phyloP scores from a whole-genome alignment of 768 basidiomycete species.

The Strobilomyces dryophilus region DNA sequence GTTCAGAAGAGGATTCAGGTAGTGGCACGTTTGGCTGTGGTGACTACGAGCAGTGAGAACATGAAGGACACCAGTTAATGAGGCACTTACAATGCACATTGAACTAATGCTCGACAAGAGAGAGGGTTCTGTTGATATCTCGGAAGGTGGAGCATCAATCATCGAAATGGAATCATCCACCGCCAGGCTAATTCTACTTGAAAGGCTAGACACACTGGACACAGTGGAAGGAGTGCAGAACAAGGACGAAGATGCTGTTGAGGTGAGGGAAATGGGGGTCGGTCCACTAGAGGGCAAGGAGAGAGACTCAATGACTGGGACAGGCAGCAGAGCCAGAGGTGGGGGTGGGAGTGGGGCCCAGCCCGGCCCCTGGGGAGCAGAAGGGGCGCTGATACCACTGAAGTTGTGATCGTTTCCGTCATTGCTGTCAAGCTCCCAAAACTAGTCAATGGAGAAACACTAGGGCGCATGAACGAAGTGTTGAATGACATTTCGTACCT shows the following conservation, averaged over 20 bases:
- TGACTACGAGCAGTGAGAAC: constrained; percentile 19
- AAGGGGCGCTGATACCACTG: constrained; percentile 10
- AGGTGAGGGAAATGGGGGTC: constrained; percentile 29
- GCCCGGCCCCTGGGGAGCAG: background rate
- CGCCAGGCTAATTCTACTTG: constrained; percentile 33
- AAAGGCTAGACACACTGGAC: constrained; percentile 42
- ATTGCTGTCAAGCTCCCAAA: constrained; percentile 32
- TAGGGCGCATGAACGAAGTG: constrained; percentile 69
- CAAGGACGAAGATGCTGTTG: constrained; percentile 27
- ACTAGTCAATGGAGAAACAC: constrained; percentile 36
- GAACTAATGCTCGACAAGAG: constrained; percentile 45
- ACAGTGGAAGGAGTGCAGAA: constrained; percentile 37
- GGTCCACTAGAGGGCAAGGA: constrained; percentile 34
- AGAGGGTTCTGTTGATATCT: constrained; percentile 54
- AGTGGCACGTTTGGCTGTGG: constrained; percentile 32
- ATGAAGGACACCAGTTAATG: background rate
- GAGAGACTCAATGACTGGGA: constrained; percentile 9
- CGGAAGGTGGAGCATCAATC: constrained; percentile 20
- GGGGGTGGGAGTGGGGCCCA: background rate
- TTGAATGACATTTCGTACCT: constrained; percentile 63
- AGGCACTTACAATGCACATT: constrained; percentile 34
- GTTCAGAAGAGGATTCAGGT: constrained; percentile 22
- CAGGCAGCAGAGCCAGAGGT: background rate
- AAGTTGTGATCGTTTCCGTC: constrained; percentile 31
- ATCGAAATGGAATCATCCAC: constrained; percentile 28